A percentile compares a stretch with the other conserved stretches of the same genome.
phyloP scores from a whole-genome alignment of 2,329 filamentous ascomycete genomes.

The Colletotrichum eleusines region DNA sequence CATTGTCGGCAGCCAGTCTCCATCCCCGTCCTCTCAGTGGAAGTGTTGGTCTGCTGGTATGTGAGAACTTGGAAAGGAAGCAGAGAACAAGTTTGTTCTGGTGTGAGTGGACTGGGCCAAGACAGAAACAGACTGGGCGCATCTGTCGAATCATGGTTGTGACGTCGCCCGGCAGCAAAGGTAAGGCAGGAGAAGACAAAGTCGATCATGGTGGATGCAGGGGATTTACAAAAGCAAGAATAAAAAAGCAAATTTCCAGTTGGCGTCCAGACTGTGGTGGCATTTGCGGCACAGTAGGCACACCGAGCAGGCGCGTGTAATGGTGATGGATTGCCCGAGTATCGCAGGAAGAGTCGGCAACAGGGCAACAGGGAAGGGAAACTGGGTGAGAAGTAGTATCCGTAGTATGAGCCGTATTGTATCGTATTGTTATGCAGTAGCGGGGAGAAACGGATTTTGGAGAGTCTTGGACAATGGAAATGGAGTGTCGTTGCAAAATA shows the following conservation, averaged over 20 bases:
- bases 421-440: too few species aligned
- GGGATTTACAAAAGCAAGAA: constrained; percentile 7
- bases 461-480: neutral
- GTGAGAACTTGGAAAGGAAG: neutral
- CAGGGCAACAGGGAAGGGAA: neutral
- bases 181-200: constrained; percentile 26
- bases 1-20: neutral
- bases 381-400: neutral
- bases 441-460: neutral
- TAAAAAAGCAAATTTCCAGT: constrained; percentile 10
- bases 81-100: neutral
- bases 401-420: neutral
- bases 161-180: constrained; percentile 24
- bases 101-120: constrained; percentile 28
- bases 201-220: constrained; percentile 5
- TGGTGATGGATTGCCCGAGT: neutral
- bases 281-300: neutral
- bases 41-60: neutral
- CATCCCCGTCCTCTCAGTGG: too few species aligned
- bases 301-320: neutral
- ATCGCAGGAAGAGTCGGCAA: neutral
- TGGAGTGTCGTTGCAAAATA: constrained; percentile 2
- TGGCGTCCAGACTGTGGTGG: neutral
- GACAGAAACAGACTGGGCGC: constrained; percentile 17
- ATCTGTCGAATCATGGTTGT: constrained; percentile 23